A percentile compares a stretch with the other conserved stretches of the same genome.
These are phyloP conservation scores for Pythium rishiriense DNA, from an alignment of 352 stramenopile species.

Conservation along the genomic window DNA sequence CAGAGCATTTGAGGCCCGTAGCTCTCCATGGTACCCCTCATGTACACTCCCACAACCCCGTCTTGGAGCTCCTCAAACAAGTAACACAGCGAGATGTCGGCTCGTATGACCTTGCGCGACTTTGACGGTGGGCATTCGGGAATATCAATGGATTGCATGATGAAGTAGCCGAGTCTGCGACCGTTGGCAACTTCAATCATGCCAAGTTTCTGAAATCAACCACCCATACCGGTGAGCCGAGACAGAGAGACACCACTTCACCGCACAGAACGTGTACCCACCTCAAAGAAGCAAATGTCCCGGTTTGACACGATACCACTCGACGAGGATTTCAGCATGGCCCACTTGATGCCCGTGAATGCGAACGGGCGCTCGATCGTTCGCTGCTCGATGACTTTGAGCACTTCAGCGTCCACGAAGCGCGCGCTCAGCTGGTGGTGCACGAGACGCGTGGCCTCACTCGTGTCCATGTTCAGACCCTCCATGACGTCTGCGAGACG, in stretches of 20 bases:
- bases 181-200: conserved; percentile 7
- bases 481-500: conserved; percentile 22
- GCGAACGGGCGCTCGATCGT: conserved; percentile 12
- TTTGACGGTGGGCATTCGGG: conserved; percentile 17
- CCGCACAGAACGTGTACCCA: too few species aligned
- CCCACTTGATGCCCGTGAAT: conserved; percentile 29
- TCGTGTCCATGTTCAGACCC: conserved; percentile 23
- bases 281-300: conserved; percentile 28
- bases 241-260: too few species aligned
- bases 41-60: conserved; percentile 26
- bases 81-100: conserved; percentile 26
- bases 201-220: conserved; percentile 27
- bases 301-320: conserved; percentile 21
- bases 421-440: conserved; percentile 20
- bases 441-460: conserved; percentile 13
- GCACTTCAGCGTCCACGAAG: conserved; percentile 25
- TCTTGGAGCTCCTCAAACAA: conserved; percentile 25
- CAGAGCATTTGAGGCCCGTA: conserved; percentile 5
- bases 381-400: conserved; percentile 19
- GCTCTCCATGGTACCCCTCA: conserved; percentile 20
- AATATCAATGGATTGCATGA: conserved; percentile 26
- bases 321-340: conserved; percentile 7
- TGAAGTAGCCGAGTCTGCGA: conserved; percentile 26
- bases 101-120: conserved; percentile 11
- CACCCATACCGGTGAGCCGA: too few species aligned